Evolutionary conservation across 495 filamentous ascomycete genomes (phyloP).

Genomic region (Daldinia vernicosa): DNA sequence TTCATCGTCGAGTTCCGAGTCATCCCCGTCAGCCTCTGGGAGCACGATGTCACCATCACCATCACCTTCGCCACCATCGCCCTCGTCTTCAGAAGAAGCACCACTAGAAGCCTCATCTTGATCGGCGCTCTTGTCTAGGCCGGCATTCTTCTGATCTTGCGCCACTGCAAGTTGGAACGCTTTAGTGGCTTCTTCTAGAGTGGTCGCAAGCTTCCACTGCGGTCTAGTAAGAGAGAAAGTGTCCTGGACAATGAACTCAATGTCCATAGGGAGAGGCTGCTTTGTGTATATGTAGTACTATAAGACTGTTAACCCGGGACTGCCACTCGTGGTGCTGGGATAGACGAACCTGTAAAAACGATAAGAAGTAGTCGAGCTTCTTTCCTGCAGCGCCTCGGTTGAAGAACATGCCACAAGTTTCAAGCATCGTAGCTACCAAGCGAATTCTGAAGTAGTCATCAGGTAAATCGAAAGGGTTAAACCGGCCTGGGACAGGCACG

Average conservation of each 20-base stretch:
- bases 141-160: constrained; percentile 84
- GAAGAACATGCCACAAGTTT: constrained; percentile 96
- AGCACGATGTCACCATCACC: constrained; percentile 57
- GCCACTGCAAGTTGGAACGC: constrained; percentile 87
- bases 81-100: constrained; percentile 73
- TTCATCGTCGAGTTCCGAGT: constrained; percentile 57
- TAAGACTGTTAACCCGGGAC: constrained; percentile 32
- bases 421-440: constrained; percentile 85
- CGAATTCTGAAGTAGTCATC: constrained; percentile 98
- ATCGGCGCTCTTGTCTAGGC: constrained; percentile 71
- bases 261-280: constrained; percentile 91
- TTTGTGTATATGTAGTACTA: constrained; percentile 98
- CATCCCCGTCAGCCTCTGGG: constrained; percentile 53
- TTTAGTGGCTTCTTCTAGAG: constrained; percentile 82
- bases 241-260: constrained; percentile 96
- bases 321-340: background rate
- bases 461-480: constrained; percentile 80
- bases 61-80: constrained; percentile 69
- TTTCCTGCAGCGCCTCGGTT: constrained; percentile 92
- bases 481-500: constrained; percentile 77
- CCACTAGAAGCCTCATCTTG: constrained; percentile 73
- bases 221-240: constrained; percentile 84
- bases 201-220: constrained; percentile 86
- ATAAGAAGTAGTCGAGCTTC: constrained; percentile 98
- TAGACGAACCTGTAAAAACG: constrained; percentile 78